Base-by-base conservation (phyloP, 345 rosid genomes). In the Noccaea bulbosa region DNA sequence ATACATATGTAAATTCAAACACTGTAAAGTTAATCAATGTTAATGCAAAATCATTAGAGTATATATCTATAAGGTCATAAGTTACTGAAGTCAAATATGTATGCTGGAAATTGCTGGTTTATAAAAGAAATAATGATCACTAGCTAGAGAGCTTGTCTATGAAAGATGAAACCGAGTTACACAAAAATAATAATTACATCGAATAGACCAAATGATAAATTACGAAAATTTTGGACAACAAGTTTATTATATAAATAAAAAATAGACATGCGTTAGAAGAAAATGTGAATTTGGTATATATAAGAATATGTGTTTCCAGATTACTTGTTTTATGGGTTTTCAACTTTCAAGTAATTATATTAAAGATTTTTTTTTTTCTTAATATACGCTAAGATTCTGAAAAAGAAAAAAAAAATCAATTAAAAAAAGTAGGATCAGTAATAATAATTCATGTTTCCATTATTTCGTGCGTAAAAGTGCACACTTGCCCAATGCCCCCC, bases 91-190 rank as follows among this genome's bases (percentile, higher is more conserved):
- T 65, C 38, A 24, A 50, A 38, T 34, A 8, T 34, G 12, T 34
- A 17, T 63, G 55, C 49, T 65, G 8, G 38, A 37, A 37, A 12
- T 37, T 32, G 39, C 11, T 32, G 59, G 40, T 45, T 14, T 41
- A 11, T 53, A 8, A 54, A 41, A 17, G 32, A 12, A 41, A 41
- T 14, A 40, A 53, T 67, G 71, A 53, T 67, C 32, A 54, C 71
- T 41, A 16, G 30, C 41, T 67, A 54, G 71, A 54, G 51, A 67
- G 71, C 33, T 17, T 67, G 71, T 54, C 48, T 14, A 15, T 27
- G 52, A 54, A 53, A 53, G 62, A 4, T 67, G 71, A 67, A 67
- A 67, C 62, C 61, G 33, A 67, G 41, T 52, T 53, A 53, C 30
- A 54, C 33, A 40, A 30, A 30, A 38, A 9, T 24, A 39, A 50